Base-by-base conservation (phyloP, 2,329 filamentous ascomycete species). In the Leptosphaerulina australis region DNA sequence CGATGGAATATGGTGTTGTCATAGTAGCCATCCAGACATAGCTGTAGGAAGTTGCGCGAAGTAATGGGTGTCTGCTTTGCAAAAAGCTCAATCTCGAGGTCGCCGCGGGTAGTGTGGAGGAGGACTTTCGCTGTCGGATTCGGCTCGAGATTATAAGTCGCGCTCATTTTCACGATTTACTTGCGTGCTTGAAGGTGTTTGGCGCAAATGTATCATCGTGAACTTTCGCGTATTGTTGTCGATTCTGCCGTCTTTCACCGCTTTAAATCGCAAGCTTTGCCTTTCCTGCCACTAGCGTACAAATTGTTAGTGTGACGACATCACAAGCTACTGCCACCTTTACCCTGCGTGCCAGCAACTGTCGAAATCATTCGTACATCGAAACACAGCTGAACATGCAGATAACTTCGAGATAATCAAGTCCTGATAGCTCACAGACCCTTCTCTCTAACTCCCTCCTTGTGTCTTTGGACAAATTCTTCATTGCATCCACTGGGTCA, bases 11-110 rank as follows among this genome's bases (percentile, higher is more conserved):
- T 87, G 0, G 92, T 97, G 68, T 88, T 86, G 64, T 91, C 87
- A 78, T 97, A 99, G 79, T 97, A 97, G 62, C 91, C 91, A 70
- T 99, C 92, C 61, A 97, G 83, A 69, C 90, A 94, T 67, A 92
- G 88, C 73, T 99, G 94, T 28, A 99, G 82, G 75, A 99, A 99
- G 77, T 97, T 97, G 62, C 93, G 91, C 69, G 88, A 91, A 20
- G 94, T 88, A 55, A 97, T 81, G 7, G 94, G 94, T 0, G 90
- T 88, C 75, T 99, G 94, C 69, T 94, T 94, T 14, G 92, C 92
- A 79, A 96, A 99, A 49, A 99, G 86, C 74, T 96, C 91, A 74
- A 99, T 83, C 28, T 89, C 87, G 50, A 99, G 82, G 67, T 96
- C 92, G 73, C 94, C 94, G 35, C 87, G 80, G 5, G 90, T 96